phyloP scores from a whole-genome alignment of 2,329 filamentous ascomycete species.

The Leptosphaerulina australis region DNA sequence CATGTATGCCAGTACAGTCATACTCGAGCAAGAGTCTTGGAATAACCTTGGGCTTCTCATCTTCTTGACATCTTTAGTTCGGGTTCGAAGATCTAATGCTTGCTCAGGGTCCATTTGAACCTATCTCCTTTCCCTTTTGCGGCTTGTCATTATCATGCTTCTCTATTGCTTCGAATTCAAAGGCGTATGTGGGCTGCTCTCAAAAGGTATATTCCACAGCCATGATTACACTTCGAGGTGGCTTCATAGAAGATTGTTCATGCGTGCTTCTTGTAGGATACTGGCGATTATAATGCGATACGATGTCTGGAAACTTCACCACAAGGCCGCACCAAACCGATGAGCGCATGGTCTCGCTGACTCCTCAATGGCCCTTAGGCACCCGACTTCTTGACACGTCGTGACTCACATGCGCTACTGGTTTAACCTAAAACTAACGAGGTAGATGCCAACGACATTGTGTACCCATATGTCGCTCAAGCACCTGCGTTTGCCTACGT shows the following conservation, averaged over 20 bases:
- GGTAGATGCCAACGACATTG: no score
- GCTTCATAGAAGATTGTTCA: not conserved
- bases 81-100: not conserved
- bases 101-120: not conserved
- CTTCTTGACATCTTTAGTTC: not conserved
- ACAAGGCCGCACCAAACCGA: not conserved
- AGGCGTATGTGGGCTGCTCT: not conserved
- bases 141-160: slow-evolving; percentile 3
- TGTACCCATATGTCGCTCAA: no score
- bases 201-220: slow-evolving; percentile 3
- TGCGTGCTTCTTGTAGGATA: slow-evolving; percentile 13
- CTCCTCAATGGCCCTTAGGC: not conserved
- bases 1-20: not conserved
- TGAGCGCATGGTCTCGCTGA: not conserved
- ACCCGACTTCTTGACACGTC: no score
- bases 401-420: no score
- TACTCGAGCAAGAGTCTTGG: not conserved
- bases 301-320: not conserved
- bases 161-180: not conserved
- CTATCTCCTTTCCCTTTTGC: not conserved
- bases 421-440: no score
- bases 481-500: no score
- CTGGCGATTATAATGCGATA: slow-evolving; percentile 5
- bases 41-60: not conserved
- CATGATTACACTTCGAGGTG: not conserved